A percentile compares a stretch with the other conserved stretches of the same genome.
Conservation (phyloP, 2,329 filamentous ascomycete species). For the Apiospora marii region DNA sequence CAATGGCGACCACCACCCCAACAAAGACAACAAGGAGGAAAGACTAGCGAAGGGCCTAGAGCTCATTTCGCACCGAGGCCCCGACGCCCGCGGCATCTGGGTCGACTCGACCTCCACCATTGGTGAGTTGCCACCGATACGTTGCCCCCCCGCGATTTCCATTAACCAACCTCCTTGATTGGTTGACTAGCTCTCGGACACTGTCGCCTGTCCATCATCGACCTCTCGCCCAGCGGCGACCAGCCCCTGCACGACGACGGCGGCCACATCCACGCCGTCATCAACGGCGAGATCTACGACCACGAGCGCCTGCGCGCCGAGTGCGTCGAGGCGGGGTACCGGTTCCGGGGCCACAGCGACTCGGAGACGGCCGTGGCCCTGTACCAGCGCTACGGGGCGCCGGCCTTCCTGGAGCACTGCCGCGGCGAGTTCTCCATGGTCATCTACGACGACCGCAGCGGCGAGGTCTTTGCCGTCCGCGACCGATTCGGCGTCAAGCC, state of each 20-base stretch:
- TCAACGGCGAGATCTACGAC: constrained; percentile 68
- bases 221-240: constrained; percentile 52
- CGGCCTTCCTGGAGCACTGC: constrained; percentile 48
- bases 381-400: constrained; percentile 54
- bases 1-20: neutral
- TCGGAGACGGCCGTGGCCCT: constrained; percentile 57
- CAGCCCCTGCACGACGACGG: constrained; percentile 54
- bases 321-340: constrained; percentile 44
- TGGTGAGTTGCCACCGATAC: neutral
- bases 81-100: constrained; percentile 8
- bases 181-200: constrained; percentile 48
- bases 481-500: constrained; percentile 67
- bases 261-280: constrained; percentile 57
- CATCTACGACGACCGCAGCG: constrained; percentile 54
- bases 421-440: constrained; percentile 63
- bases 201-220: constrained; percentile 59
- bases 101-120: neutral
- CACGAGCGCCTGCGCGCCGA: constrained; percentile 50
- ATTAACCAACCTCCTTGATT: neutral
- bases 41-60: neutral
- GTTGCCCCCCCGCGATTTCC: neutral
- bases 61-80: constrained; percentile 8
- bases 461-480: constrained; percentile 53
- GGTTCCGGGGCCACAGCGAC: constrained; percentile 53
- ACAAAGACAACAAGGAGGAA: neutral